Evolutionary conservation across 257 asterid genomes (phyloP), one percentile per base, ranked within the genome.

Genomic region (Solanum bulbocastanum): DNA sequence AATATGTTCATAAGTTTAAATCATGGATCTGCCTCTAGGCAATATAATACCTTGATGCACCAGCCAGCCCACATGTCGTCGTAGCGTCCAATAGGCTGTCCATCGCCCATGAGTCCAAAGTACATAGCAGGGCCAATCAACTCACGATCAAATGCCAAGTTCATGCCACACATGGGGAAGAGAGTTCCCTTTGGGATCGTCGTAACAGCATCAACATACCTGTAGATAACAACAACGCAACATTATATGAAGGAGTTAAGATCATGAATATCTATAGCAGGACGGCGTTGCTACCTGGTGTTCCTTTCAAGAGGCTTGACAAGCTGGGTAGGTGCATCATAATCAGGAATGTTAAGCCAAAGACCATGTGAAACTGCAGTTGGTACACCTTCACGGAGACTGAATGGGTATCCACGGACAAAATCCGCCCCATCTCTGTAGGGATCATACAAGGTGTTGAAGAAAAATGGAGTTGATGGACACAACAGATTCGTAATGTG

Each of bases 61-160:
- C 96, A 94, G 73, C 96, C 96, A 87, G 96, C 96, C 96, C 96
- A 94, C 96, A 93, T 93, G 65, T 94, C 96, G 4, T 94, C 96
- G 40, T 93, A 94, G 66, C 96, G 93, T 30, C 96, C 96, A 83
- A 93, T 94, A 16, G 96, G 95, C 88, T 94, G 96, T 39, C 96
- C 96, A 88, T 94, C 96, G 16, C 95, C 96, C 96, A 94, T 94
- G 72, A 94, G 95, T 10, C 95, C 96, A 66, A 94, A 94, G 90
- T 94, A 94, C 96, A 94, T 94, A 2, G 95, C 94, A 3, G 96
- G 96, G 49, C 95, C 96, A 69, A 94, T 94, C 83, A 94, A 90
- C 18, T 93, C 96, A 20, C 97, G 94, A 85, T 94, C 84, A 75
- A 94, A 94, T 11, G 89, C 94, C 62, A 94, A 85, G 42, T 94